A percentile compares a stretch with the other conserved stretches of the same genome.
These are phyloP conservation scores for Citropsis articulata DNA, from an alignment of 345 rosid species.

Conservation along the genomic window DNA sequence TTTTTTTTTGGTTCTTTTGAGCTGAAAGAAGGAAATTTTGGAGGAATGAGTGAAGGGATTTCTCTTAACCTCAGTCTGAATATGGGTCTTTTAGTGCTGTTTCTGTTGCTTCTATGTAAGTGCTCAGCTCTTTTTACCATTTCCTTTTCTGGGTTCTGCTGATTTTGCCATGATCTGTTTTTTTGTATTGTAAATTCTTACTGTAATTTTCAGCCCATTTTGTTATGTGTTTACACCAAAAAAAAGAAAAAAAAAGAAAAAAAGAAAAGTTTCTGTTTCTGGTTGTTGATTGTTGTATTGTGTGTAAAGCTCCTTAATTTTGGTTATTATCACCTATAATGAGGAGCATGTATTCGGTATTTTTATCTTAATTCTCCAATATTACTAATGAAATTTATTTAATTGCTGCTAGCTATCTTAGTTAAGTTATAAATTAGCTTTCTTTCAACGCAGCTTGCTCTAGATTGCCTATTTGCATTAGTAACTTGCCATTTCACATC, in stretches of 20 bases:
- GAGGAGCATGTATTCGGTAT: constrained; percentile 3
- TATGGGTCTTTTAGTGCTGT: constrained; percentile 24
- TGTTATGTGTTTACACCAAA: not conserved
- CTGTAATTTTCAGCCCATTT: constrained; percentile 7
- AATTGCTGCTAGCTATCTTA: not conserved
- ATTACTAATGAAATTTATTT: not conserved
- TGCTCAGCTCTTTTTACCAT: constrained; percentile 14
- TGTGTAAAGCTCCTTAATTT: constrained; percentile 14
- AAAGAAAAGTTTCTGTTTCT: not conserved
- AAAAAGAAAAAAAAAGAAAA: not conserved
- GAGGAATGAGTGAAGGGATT: constrained; percentile 37
- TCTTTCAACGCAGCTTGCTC: not conserved
- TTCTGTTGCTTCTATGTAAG: constrained; percentile 40
- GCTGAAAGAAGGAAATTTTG: not conserved
- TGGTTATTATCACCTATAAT: not conserved
- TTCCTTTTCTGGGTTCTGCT: constrained; percentile 24
- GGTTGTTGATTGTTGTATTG: constrained; percentile 6
- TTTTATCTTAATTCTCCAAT: not conserved
- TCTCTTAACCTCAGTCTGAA: constrained; percentile 23
- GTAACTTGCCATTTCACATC: not conserved
- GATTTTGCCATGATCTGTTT: constrained; percentile 32
- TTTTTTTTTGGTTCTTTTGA: not conserved
- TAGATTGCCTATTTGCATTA: not conserved
- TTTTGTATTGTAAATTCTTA: constrained; percentile 14
- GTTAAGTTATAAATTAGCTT: not conserved